phyloP scores from a whole-genome alignment of 2,329 filamentous ascomycete genomes.

The Aspergillus aculeatus region DNA sequence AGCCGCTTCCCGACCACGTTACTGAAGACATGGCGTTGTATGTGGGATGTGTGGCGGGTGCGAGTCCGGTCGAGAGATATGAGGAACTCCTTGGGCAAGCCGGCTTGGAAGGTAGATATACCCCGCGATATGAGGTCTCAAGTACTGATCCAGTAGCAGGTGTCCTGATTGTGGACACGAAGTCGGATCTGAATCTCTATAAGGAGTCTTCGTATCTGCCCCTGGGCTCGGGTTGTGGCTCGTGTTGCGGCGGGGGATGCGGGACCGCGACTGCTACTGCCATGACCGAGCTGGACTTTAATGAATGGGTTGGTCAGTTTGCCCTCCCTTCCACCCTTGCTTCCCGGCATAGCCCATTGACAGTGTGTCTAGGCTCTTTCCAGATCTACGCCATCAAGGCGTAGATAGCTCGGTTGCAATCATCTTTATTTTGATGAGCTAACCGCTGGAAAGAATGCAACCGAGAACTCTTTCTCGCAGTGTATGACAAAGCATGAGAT shows the following conservation, averaged over 20 bases:
- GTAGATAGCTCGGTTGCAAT: background rate
- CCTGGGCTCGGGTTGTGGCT: conserved; percentile 20
- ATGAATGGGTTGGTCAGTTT: conserved; percentile 52
- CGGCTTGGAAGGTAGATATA: conserved; percentile 50
- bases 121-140: background rate
- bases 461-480: background rate
- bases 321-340: background rate
- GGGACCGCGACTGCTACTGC: conserved; percentile 7
- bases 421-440: background rate
- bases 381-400: conserved; percentile 53
- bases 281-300: conserved; percentile 44
- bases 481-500: no score
- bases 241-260: background rate
- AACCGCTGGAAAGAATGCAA: background rate
- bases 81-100: conserved; percentile 51
- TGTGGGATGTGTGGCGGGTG: conserved; percentile 61
- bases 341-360: background rate
- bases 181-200: conserved; percentile 52
- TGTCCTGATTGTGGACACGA: conserved; percentile 47
- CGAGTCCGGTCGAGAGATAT: conserved; percentile 55
- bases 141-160: conserved; percentile 28
- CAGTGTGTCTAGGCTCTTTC: conserved; percentile 42
- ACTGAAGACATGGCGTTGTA: conserved; percentile 53
- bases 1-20: conserved; percentile 51
- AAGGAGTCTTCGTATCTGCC: conserved; percentile 24